phyloP scores from a whole-genome alignment of 352 stramenopile genomes.

The Pythium vanterpoolii region DNA sequence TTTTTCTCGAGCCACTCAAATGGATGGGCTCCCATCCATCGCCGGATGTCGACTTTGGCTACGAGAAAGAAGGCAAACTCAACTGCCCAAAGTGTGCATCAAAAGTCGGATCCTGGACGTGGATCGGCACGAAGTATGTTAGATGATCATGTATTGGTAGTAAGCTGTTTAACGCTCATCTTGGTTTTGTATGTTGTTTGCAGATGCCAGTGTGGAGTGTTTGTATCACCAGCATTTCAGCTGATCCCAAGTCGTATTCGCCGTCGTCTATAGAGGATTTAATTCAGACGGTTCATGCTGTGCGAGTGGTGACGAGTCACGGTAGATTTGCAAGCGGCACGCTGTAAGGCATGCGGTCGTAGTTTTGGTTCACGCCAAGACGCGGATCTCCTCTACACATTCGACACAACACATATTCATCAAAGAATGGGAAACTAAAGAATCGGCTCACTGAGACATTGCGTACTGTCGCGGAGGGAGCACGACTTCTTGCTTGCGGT shows the following conservation, averaged over 20 bases:
- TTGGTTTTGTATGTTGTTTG: background rate
- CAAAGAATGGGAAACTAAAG: background rate
- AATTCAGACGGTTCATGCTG: background rate
- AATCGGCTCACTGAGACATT: background rate
- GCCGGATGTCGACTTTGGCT: conserved; percentile 18
- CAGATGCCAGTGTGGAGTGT: conserved; percentile 59
- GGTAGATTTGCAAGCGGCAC: conserved; percentile 63
- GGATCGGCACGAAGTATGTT: conserved; percentile 71
- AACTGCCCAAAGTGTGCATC: conserved; percentile 59
- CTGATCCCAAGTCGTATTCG: conserved; percentile 51
- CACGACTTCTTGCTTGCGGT: conserved; percentile 51
- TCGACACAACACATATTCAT: background rate
- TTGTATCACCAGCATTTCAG: conserved; percentile 58
- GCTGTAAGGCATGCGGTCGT: conserved; percentile 77
- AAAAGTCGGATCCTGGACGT: conserved; percentile 78
- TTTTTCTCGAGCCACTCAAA: conserved; percentile 64
- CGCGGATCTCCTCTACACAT: conserved; percentile 51
- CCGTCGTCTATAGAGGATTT: conserved; percentile 6
- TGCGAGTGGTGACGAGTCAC: conserved; percentile 14
- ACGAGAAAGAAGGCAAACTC: conserved; percentile 54
- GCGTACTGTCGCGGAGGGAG: conserved; percentile 60
- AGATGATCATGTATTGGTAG: background rate
- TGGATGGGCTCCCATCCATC: conserved; percentile 46
- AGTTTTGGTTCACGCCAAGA: conserved; percentile 69
- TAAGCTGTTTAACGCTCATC: background rate